Evolutionary conservation across 345 rosid species (phyloP), one percentile per base, ranked within the genome.

Genomic region (Salix exigua): DNA sequence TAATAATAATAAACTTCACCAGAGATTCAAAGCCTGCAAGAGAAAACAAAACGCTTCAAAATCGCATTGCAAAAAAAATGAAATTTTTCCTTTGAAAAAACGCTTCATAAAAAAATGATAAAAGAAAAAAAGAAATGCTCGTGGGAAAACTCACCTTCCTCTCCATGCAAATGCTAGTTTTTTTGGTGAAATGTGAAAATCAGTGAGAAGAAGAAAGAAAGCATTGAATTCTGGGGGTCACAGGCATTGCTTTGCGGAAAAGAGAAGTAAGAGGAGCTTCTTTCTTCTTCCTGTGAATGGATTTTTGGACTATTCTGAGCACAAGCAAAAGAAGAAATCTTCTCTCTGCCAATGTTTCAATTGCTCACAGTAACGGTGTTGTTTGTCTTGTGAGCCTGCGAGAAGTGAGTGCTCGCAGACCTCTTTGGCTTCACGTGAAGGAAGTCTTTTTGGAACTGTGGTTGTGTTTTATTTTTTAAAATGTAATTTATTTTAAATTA

Each of bases 161-260:
- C 55, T 72, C 72, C 73, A 71, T 44, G 77, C 19, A 66, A 69
- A 19, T 11, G 35, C n/a, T 5, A 11, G 18, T 46, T 46, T 4
- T 35, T 46, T 5, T 16, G 0, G 35, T 21, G 73, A 79, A 78
- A 58, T 28, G 82, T 73, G 75, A 79, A 78, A 75, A 83, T 42
- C 76, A 50, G 70, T 70, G 75, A 75, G 81, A 80, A 60, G 82
- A 81, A 30, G 72, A 78, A 48, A 62, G 21, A 63, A 71, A 77
- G 78, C 85, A 80, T 81, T 81, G 79, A 65, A 65, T 85, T 80
- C 83, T 53, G 90, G 50, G 79, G 84, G 18, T 9, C 72, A 68
- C 87, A 80, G 81, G 72, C 87, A 83, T 76, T 71, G 84, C 83
- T 84, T 86, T 82, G 86, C 87, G 70, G 30, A 75, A 76, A 79